Base-by-base conservation (phyloP, 2,329 filamentous ascomycete species). In the Aureobasidium mangrovei region DNA sequence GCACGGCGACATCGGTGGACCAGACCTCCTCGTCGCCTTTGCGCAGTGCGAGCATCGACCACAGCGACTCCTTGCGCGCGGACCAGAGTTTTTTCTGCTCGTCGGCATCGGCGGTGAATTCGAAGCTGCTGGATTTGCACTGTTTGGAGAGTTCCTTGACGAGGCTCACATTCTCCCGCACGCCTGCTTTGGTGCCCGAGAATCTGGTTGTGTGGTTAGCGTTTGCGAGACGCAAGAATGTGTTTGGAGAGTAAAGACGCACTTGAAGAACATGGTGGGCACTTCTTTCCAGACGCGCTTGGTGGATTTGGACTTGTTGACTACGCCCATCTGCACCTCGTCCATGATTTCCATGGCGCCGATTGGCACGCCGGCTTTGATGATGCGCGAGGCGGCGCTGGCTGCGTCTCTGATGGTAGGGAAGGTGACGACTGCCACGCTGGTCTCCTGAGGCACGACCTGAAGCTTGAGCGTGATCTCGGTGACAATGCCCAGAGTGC, bases 271-370 rank as follows among this genome's bases (percentile, higher is more conserved):
- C 9, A 91, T 76, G 1, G 87, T 91, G 0, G 87, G 86, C 53
- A 78, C 70, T 68, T 91, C 87, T 61, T 84, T 79, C 87, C 87
- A 91, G 40, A 81, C 78, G 12, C 82, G 83, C 6, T 80, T 78
- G 0, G 85, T 89, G 3, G 81, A 81, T 1, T 85, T 84, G 8
- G 84, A 80, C 52, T 83, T 75, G 69, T 93, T 93, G 64, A 93
- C 83, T 0, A 91, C 85, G 59, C 76, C 79, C 88, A 93, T 93
- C 69, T 91, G 86, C 3, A 91, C 85, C 56, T 93, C 88, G 64
- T 93, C 88, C 85, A 93, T 89, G 61, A 93, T 82, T 69, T 93
- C 88, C 80, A 91, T 85, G 3, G 85, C 85, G 0, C 84, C 85
- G 5, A 91, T 78, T 0, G 84, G 86, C 3, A 90, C 76, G 0